Evolutionary conservation across 768 basidiomycete species (phyloP).

Genomic region (Daedaleopsis nitida): DNA sequence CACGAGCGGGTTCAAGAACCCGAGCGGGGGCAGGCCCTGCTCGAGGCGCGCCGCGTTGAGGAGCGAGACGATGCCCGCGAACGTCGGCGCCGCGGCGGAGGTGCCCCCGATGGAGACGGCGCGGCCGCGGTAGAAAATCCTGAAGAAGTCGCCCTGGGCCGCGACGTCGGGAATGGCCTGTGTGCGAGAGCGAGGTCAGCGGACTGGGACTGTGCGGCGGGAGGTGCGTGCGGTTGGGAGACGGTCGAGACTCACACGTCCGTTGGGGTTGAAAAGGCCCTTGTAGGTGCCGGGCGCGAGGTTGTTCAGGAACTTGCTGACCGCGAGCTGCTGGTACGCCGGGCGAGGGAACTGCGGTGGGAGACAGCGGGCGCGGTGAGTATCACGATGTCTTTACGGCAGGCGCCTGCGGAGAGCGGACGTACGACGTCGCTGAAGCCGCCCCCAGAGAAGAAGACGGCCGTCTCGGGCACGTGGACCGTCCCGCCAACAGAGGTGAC

Average conservation of each 20-base stretch:
- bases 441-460: slow-evolving; percentile 65
- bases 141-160: slow-evolving; percentile 55
- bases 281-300: slow-evolving; percentile 52
- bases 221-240: background rate
- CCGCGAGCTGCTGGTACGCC: slow-evolving; percentile 50
- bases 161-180: slow-evolving; percentile 69
- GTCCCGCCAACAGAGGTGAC: slow-evolving; percentile 78
- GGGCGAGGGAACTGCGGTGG: slow-evolving; percentile 52
- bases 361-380: background rate
- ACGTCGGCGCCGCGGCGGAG: slow-evolving; percentile 64
- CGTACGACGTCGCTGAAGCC: slow-evolving; percentile 72
- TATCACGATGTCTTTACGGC: background rate
- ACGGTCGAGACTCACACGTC: slow-evolving; percentile 15
- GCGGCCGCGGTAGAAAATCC: slow-evolving; percentile 46
- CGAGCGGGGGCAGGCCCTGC: slow-evolving; percentile 33
- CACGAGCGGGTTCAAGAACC: slow-evolving; percentile 42
- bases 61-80: slow-evolving; percentile 64
- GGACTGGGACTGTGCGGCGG: background rate
- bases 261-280: slow-evolving; percentile 58
- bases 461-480: slow-evolving; percentile 55
- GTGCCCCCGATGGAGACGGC: slow-evolving; percentile 56
- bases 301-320: slow-evolving; percentile 44
- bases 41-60: slow-evolving; percentile 42
- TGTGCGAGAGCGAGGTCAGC: background rate
- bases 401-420: slow-evolving; percentile 7